phyloP scores from a whole-genome alignment of 805 yeast species.

The Priceomyces castillae region DNA sequence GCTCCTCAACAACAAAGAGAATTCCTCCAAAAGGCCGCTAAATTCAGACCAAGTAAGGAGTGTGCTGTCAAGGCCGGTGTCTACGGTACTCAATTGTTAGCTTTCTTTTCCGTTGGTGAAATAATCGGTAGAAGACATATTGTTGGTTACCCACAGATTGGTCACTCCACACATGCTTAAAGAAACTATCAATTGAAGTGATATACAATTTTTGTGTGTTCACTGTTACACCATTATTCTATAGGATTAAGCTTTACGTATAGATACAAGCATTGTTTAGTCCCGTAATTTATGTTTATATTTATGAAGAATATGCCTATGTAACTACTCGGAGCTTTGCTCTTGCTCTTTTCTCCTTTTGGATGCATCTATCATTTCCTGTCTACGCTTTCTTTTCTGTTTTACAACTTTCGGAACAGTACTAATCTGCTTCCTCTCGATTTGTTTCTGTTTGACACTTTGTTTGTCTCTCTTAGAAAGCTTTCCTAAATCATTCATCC shows the following conservation, averaged over 20 bases:
- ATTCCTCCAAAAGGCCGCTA: slow-evolving; percentile 44
- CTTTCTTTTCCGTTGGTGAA: slow-evolving; percentile 93
- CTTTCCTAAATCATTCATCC: slow-evolving; percentile 78
- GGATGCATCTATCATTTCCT: slow-evolving; percentile 74
- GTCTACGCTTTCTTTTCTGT: slow-evolving; percentile 58
- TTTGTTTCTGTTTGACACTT: slow-evolving; percentile 52
- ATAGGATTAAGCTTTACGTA: neutral
- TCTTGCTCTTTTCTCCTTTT: slow-evolving; percentile 51
- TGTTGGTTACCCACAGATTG: slow-evolving; percentile 78
- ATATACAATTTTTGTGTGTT: no score
- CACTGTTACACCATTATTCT: neutral
- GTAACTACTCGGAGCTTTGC: neutral
- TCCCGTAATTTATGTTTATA: slow-evolving; percentile 1
- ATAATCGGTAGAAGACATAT: slow-evolving; percentile 92
- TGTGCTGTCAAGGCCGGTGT: slow-evolving; percentile 66
- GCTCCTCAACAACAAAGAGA: slow-evolving; percentile 57
- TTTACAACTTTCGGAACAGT: slow-evolving; percentile 75
- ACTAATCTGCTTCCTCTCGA: slow-evolving; percentile 71
- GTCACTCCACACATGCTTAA: slow-evolving; percentile 34
- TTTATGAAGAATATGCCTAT: neutral
- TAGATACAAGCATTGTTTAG: neutral
- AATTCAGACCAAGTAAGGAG: slow-evolving; percentile 50
- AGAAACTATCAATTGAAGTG: no score
- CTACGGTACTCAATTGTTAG: slow-evolving; percentile 78
- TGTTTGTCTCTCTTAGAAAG: slow-evolving; percentile 62